Percentiles rank a stretch among this genome's conserved stretches.
phyloP scores from a whole-genome alignment of 2,329 filamentous ascomycete genomes.

The Dactylellina parvicollis region DNA sequence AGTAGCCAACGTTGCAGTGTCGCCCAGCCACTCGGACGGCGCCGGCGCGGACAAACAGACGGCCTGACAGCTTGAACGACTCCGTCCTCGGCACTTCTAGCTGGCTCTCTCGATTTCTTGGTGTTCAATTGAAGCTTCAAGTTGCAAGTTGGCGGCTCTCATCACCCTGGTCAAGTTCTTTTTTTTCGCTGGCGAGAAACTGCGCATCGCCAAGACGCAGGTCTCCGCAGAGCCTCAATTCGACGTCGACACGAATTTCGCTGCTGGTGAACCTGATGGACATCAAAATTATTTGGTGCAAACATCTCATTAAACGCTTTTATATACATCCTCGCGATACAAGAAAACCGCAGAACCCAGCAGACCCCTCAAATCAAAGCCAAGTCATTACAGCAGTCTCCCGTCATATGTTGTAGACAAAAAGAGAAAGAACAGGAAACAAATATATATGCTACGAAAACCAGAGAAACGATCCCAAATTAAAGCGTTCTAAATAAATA shows the following conservation, averaged over 20 bases:
- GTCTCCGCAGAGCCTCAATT: slow-evolving; percentile 31
- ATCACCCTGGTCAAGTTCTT: not conserved
- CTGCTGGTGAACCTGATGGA: not conserved
- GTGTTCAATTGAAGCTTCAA: not conserved
- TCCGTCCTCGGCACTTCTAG: not conserved
- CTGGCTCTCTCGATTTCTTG: not conserved
- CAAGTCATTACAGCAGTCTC: slow-evolving; percentile 12
- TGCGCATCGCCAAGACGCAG: slow-evolving; percentile 28
- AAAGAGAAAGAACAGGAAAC: not conserved
- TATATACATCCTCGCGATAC: slow-evolving; percentile 28
- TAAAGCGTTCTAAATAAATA: slow-evolving; percentile 5
- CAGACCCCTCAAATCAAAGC: not conserved
- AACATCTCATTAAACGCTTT: slow-evolving; percentile 1
- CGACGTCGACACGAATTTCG: not conserved
- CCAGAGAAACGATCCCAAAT: slow-evolving; percentile 10
- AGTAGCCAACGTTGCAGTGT: not conserved
- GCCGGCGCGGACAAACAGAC: not conserved
- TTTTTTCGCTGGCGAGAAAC: slow-evolving; percentile 13
- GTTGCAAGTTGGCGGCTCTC: not conserved
- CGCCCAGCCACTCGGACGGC: slow-evolving; percentile 27
- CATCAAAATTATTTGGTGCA: not conserved
- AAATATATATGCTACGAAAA: not conserved
- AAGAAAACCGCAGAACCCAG: not conserved
- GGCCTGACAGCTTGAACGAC: slow-evolving; percentile 27
- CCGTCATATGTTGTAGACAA: not conserved